phyloP scores from a whole-genome alignment of 495 filamentous ascomycete species.

The Cryomyces antarcticus region DNA sequence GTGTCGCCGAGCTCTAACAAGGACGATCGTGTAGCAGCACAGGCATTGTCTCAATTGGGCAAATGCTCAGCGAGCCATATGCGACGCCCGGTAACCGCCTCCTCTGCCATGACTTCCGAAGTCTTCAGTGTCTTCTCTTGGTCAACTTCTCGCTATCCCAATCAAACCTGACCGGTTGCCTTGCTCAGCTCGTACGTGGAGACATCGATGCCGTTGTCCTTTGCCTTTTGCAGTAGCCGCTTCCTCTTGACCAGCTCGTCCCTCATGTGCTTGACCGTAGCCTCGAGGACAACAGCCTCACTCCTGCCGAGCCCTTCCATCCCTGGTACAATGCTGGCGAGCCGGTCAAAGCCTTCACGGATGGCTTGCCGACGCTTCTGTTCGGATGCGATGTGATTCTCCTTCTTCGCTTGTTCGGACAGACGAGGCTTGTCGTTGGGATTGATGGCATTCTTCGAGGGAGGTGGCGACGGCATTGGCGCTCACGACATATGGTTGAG shows the following conservation, averaged over 20 bases:
- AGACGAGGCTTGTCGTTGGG: slow-evolving; percentile 48
- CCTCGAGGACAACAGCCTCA: slow-evolving; percentile 62
- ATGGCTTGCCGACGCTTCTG: slow-evolving; percentile 78
- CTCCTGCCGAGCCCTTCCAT: slow-evolving; percentile 66
- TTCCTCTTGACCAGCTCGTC: slow-evolving; percentile 42
- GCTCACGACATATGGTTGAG: no score
- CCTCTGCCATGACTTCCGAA: no score
- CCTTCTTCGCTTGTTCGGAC: slow-evolving; percentile 73
- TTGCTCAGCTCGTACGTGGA: no score
- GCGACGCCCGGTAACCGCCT: no score
- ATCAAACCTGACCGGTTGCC: no score
- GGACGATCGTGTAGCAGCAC: no score
- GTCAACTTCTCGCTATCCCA: no score
- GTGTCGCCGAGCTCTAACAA: no score
- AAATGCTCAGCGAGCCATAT: no score
- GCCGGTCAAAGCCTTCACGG: slow-evolving; percentile 64
- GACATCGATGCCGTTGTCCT: background rate
- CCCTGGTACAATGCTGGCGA: slow-evolving; percentile 68
- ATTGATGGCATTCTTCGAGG: background rate
- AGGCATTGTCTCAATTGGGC: no score
- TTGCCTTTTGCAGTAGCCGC: slow-evolving; percentile 28
- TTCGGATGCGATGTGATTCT: slow-evolving; percentile 77
- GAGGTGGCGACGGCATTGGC: background rate
- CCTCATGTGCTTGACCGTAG: slow-evolving; percentile 52
- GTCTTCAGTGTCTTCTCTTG: no score